phyloP scores from a whole-genome alignment of 768 basidiomycete species.

The Astraeus odoratus region DNA sequence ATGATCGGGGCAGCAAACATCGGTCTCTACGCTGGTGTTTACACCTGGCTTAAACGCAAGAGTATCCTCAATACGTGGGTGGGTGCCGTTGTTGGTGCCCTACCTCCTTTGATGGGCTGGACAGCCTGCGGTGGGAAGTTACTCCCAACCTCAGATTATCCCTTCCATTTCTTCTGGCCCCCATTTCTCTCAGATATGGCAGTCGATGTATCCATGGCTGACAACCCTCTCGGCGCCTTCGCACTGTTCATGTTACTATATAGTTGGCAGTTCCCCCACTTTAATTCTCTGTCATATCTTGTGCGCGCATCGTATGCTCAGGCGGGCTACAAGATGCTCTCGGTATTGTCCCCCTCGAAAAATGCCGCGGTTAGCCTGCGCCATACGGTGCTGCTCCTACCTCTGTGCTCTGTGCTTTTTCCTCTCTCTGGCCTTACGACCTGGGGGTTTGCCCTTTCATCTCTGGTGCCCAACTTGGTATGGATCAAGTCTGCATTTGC shows the following conservation, averaged over 20 bases:
- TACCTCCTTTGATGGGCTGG: constrained; percentile 98
- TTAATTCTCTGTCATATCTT: constrained; percentile 87
- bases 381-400: constrained; percentile 69
- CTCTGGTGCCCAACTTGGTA: constrained; percentile 67
- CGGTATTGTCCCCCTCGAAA: constrained; percentile 65
- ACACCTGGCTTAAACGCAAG: constrained; percentile 89
- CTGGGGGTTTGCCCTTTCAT: constrained; percentile 78
- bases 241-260: constrained; percentile 81
- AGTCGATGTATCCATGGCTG: constrained; percentile 44
- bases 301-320: constrained; percentile 86
- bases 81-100: constrained; percentile 83
- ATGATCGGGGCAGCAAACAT: constrained; percentile 79
- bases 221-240: constrained; percentile 78
- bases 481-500: constrained; percentile 61
- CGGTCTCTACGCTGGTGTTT: constrained; percentile 81
- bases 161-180: constrained; percentile 55
- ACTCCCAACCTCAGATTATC: constrained; percentile 55
- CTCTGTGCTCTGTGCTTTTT: constrained; percentile 71
- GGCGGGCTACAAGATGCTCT: constrained; percentile 91
- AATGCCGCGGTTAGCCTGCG: constrained; percentile 85
- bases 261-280: constrained; percentile 99
- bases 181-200: constrained; percentile 41
- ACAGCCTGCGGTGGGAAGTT: constrained; percentile 84
- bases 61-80: constrained; percentile 88
- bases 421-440: constrained; percentile 93